These are phyloP conservation scores for Diaporthe sp. DNA, from an alignment of 2,329 filamentous ascomycete genomes.

Conservation along the genomic window DNA sequence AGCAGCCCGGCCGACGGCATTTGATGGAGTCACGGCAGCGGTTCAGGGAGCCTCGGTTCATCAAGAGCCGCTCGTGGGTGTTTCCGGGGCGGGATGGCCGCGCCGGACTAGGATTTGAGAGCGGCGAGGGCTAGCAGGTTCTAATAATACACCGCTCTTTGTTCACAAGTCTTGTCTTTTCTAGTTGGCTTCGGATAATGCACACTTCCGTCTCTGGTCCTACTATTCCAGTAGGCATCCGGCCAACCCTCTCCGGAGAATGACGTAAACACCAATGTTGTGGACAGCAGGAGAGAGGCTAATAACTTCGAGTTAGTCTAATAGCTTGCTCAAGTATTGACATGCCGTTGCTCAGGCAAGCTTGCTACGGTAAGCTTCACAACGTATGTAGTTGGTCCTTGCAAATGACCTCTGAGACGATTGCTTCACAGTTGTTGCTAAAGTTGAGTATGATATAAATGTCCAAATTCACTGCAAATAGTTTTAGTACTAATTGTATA, in stretches of 20 bases:
- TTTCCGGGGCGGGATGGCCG: background rate
- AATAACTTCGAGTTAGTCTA: background rate
- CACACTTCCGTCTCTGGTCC: background rate
- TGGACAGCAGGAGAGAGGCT: background rate
- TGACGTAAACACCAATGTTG: background rate
- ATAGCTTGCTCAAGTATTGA: background rate
- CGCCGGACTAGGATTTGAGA: background rate
- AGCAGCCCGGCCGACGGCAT: constrained; percentile 3
- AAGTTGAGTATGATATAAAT: too few species aligned
- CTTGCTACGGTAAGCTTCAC: too few species aligned
- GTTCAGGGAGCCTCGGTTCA: background rate
- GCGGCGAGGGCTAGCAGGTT: background rate
- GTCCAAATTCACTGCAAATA: too few species aligned
- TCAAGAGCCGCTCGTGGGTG: background rate
- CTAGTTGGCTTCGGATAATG: background rate
- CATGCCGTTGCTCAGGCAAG: too few species aligned
- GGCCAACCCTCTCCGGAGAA: background rate
- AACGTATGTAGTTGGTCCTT: too few species aligned
- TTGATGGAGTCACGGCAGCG: background rate
- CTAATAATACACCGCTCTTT: constrained; percentile 27
- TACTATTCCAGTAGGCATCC: background rate
- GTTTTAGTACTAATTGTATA: too few species aligned
- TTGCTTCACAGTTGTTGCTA: too few species aligned
- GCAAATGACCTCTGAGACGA: too few species aligned
- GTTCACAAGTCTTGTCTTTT: background rate